These are phyloP conservation scores for Dictyostelium brefeldianum DNA, from an alignment of 78 protist genomes.

Conservation along the genomic window DNA sequence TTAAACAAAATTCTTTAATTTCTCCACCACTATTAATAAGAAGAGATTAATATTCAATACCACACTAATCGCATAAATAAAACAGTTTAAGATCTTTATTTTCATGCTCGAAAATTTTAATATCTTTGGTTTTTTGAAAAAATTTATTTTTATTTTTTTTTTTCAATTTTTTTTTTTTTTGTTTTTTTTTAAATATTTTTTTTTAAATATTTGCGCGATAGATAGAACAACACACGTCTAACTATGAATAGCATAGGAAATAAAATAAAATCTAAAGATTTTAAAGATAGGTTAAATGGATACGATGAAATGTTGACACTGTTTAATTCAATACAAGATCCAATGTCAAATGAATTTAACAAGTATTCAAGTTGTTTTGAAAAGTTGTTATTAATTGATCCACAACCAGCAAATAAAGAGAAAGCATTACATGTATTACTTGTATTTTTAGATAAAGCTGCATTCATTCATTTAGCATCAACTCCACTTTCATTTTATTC, in stretches of 20 bases:
- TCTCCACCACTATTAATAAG: no score
- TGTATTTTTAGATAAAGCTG: constrained; percentile 33
- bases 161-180: no score
- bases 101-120: no score
- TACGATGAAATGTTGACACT: constrained; percentile 63
- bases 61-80: no score
- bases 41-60: no score
- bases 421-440: constrained; percentile 43
- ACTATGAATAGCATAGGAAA: background rate
- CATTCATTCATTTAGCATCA: background rate
- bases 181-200: background rate
- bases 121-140: no score
- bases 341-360: constrained; percentile 22
- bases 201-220: background rate
- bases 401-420: constrained; percentile 47
- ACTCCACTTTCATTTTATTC: background rate
- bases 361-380: constrained; percentile 38
- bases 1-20: no score
- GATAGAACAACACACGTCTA: background rate
- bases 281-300: constrained; percentile 61
- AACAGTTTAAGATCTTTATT: no score
- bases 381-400: constrained; percentile 50
- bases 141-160: no score
- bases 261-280: constrained; percentile 59
- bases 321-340: constrained; percentile 14